phyloP scores from a whole-genome alignment of 2,329 filamentous ascomycete species.

The Thermothelomyces thermophilus region DNA sequence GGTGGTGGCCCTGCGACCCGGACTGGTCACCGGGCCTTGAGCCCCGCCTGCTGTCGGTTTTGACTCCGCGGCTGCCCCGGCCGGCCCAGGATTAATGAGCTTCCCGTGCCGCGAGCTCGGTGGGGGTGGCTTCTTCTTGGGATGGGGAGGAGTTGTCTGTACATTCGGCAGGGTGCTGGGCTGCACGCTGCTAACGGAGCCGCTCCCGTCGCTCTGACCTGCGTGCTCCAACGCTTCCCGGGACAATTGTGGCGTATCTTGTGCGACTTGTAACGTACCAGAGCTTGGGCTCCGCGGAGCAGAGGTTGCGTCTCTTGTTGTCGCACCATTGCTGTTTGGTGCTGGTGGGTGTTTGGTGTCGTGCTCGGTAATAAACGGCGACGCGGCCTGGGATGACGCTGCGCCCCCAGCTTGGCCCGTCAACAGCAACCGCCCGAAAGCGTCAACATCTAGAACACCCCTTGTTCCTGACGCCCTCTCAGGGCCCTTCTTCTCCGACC shows the following conservation, averaged over 20 bases:
- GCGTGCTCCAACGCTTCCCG: conserved; percentile 51
- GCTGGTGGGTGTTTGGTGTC: conserved; percentile 26
- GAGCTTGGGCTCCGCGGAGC: conserved; percentile 53
- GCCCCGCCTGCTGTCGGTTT: conserved; percentile 28
- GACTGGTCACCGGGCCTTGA: conserved; percentile 12
- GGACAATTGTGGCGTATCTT: conserved; percentile 52
- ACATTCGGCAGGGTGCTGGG: conserved; percentile 3
- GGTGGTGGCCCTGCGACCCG: conserved; percentile 7
- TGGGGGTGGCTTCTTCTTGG: conserved; percentile 59
- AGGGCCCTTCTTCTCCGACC: conserved; percentile 31
- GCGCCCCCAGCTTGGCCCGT: conserved; percentile 54
- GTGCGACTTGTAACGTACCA: conserved; percentile 32
- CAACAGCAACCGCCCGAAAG: conserved; percentile 69
- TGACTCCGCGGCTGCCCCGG: conserved; percentile 30
- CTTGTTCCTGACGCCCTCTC: conserved; percentile 31
- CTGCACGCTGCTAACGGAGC: conserved; percentile 25
- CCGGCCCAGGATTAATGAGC: conserved; percentile 50
- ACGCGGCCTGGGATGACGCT: neutral
- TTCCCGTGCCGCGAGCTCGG: conserved; percentile 74
- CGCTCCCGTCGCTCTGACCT: conserved; percentile 38
- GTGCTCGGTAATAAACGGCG: neutral
- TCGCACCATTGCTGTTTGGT: conserved; percentile 37
- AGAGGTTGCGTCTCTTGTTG: conserved; percentile 53
- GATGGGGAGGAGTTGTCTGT: conserved; percentile 21
- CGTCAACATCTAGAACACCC: conserved; percentile 63